phyloP scores from a whole-genome alignment of 805 yeast genomes.

The Ascoidea rubescens region DNA sequence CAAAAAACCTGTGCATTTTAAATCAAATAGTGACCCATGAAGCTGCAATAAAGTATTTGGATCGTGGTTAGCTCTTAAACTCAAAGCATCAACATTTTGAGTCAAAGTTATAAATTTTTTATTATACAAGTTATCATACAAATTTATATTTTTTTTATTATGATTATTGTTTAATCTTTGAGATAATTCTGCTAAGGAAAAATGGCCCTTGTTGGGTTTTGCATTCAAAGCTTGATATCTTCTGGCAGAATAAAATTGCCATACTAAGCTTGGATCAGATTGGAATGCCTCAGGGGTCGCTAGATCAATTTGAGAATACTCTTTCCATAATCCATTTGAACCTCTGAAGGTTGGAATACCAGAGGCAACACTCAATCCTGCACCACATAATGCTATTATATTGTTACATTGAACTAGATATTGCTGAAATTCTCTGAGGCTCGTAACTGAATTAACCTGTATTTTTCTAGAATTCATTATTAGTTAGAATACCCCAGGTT shows the following conservation, averaged over 20 bases:
- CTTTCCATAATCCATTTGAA: conserved; percentile 63
- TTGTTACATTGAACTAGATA: conserved; percentile 30
- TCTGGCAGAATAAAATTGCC: conserved; percentile 77
- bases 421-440: conserved; percentile 28
- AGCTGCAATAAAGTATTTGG: conserved; percentile 41
- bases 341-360: conserved; percentile 70
- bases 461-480: neutral
- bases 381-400: conserved; percentile 60
- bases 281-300: conserved; percentile 90
- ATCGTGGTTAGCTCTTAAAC: conserved; percentile 51
- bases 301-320: conserved; percentile 64
- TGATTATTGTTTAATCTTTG: conserved; percentile 13
- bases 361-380: conserved; percentile 68
- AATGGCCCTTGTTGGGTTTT: conserved; percentile 62
- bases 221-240: conserved; percentile 52
- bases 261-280: conserved; percentile 71
- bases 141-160: conserved; percentile 2
- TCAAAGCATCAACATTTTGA: conserved; percentile 75
- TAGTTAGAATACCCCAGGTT: neutral
- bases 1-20: conserved; percentile 61
- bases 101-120: conserved; percentile 50
- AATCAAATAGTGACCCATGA: conserved; percentile 66
- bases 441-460: neutral
- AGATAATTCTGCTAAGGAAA: conserved; percentile 51
- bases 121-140: conserved; percentile 11